Evolutionary conservation across 768 basidiomycete genomes (phyloP), one percentile per base, ranked within the genome.

Genomic region (Rhodotorula diobovata): DNA sequence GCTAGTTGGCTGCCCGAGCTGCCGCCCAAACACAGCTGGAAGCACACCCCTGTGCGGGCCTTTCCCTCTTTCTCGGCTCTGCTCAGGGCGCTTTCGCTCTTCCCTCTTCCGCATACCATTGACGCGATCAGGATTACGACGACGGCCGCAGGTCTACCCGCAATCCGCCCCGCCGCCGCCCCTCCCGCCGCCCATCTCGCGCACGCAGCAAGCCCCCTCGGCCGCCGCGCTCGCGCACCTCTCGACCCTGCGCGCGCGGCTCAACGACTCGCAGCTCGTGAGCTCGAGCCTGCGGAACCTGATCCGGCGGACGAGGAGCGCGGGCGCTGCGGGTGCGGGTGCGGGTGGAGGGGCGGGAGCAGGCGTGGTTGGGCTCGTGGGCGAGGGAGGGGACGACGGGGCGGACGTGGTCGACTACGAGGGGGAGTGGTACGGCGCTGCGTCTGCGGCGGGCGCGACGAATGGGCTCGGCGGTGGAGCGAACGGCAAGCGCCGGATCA

Each of bases 191-290:
- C 70, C 70, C 30, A 51, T 71, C 12, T 67, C 66, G 5, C 48
- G 41, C 5, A 63, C 69, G 7, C 70, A 58, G 11, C 74, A 75
- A 55, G 57, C 67, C 2, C 70, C 70, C 6, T 71, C 70, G 20
- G 8, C 59, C 3, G 37, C 37, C 32, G 74, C 74, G 39, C 61
- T 75, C 23, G 34, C 50, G 21, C 74, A 75, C 61, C 70, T 75
- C 58, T 69, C 67, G 32, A 75, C 70, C 1, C 65, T 75, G 23
- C 70, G 74, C 21, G 56, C 70, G 30, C 70, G 74, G 9, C 64
- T 71, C 7, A 68, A 68, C 67, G 68, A 75, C 61, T 66, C 64
- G 4, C 70, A 75, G 41, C 74, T 71, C 67, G 74, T 75, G 61
- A 67, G 67, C 23, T 51, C 60, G 12, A 56, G 56, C 0, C 51